A percentile compares a stretch with the other conserved stretches of the same genome.
Conservation (phyloP, 2,329 filamentous ascomycete species). For the Blumeriella jaapii region DNA sequence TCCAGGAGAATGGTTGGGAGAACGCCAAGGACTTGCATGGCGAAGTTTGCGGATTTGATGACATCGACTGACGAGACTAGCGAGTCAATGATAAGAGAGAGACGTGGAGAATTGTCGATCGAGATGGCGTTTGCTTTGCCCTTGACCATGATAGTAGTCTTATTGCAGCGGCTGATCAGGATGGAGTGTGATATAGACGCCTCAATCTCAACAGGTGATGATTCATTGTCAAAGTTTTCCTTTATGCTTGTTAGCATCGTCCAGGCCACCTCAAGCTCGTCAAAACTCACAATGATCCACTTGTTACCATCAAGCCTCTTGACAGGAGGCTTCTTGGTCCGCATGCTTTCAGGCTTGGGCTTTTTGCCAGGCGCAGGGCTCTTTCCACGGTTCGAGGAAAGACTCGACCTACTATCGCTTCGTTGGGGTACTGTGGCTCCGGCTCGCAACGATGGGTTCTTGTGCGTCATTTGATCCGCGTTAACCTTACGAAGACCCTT, state of each 20-base stretch:
- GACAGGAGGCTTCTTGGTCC: constrained; percentile 67
- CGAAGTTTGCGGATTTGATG: constrained; percentile 91
- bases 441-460: constrained; percentile 80
- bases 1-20: constrained; percentile 85
- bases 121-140: constrained; percentile 97
- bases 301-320: constrained; percentile 81
- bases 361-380: constrained; percentile 82
- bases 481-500: constrained; percentile 86
- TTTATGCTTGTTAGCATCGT: constrained; percentile 27
- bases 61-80: constrained; percentile 87
- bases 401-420: constrained; percentile 39
- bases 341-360: constrained; percentile 77
- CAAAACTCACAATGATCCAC: constrained; percentile 64
- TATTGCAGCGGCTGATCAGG: constrained; percentile 84
- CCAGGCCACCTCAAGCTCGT: background rate
- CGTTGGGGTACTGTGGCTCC: constrained; percentile 55
- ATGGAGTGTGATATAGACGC: constrained; percentile 79
- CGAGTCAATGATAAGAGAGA: constrained; percentile 79
- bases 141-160: constrained; percentile 76
- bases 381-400: constrained; percentile 51
- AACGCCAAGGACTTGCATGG: constrained; percentile 77
- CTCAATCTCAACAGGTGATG: constrained; percentile 65
- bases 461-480: constrained; percentile 94
- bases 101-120: constrained; percentile 75
- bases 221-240: constrained; percentile 82